Evolutionary conservation across 208 protist species (phyloP).

Genomic region (Plasmodiophora brassicae): DNA sequence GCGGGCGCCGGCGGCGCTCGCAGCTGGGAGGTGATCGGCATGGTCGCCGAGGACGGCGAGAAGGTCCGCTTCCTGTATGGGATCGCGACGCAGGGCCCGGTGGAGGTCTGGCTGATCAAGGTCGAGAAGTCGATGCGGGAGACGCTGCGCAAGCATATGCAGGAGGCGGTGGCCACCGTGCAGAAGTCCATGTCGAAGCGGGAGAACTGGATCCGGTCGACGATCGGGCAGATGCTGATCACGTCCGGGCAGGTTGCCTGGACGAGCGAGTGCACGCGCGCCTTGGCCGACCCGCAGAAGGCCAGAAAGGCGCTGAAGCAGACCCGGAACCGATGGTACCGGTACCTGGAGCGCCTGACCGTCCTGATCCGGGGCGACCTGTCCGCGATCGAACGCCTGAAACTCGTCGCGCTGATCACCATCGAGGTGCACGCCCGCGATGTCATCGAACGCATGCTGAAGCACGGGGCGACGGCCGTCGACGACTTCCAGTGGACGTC

Average conservation of each 20-base stretch:
- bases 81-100: slow-evolving; percentile 56
- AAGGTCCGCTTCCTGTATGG: slow-evolving; percentile 71
- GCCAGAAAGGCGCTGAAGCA: slow-evolving; percentile 80
- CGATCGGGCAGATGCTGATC: slow-evolving; percentile 68
- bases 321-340: slow-evolving; percentile 60
- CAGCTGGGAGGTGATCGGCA: slow-evolving; percentile 51
- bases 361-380: slow-evolving; percentile 84
- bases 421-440: slow-evolving; percentile 96
- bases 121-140: slow-evolving; percentile 85
- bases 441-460: slow-evolving; percentile 85
- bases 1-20: slow-evolving; percentile 32
- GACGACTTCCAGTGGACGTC: slow-evolving; percentile 90
- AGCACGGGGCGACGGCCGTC: slow-evolving; percentile 69
- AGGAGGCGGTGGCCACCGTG: slow-evolving; percentile 69
- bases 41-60: slow-evolving; percentile 77
- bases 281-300: slow-evolving; percentile 72
- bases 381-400: slow-evolving; percentile 80
- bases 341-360: slow-evolving; percentile 66
- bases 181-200: slow-evolving; percentile 69
- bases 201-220: slow-evolving; percentile 53
- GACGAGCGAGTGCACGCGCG: slow-evolving; percentile 82
- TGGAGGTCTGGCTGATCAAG: slow-evolving; percentile 92
- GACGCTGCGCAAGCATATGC: slow-evolving; percentile 67
- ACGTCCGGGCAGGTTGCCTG: slow-evolving; percentile 86
- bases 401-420: slow-evolving; percentile 90